Percentiles rank a stretch among this genome's conserved stretches.
Conservation (phyloP, 2,329 filamentous ascomycete species). For the Diaporthe sp. region DNA sequence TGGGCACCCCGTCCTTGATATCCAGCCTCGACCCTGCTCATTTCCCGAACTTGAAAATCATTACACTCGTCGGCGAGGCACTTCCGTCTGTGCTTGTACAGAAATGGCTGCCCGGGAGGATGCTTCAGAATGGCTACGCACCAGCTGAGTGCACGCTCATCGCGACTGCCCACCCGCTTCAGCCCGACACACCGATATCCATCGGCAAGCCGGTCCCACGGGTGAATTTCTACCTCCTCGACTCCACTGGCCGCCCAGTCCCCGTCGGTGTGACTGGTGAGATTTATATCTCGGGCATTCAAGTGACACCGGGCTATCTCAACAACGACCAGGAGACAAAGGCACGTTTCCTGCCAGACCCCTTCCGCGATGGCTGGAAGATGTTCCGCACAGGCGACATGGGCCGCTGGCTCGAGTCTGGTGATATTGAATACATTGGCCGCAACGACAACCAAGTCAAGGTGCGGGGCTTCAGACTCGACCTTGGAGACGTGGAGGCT, state of each 20-base stretch:
- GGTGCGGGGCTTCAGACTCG: neutral
- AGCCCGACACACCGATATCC: neutral
- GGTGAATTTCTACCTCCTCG: neutral
- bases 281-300: neutral
- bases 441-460: constrained; percentile 22
- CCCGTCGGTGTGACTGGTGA: neutral
- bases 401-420: constrained; percentile 12
- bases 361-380: neutral
- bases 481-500: constrained; percentile 1
- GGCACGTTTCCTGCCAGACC: neutral
- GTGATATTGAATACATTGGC: constrained; percentile 7
- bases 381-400: constrained; percentile 11
- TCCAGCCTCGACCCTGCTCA: neutral
- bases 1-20: neutral
- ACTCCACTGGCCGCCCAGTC: neutral
- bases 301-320: constrained; percentile 9
- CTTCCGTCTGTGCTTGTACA: neutral
- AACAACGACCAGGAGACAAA: neutral
- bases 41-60: neutral
- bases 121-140: neutral
- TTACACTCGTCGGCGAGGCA: constrained; percentile 1
- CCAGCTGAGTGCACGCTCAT: constrained; percentile 3
- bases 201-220: constrained; percentile 19
- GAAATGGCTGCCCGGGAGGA: constrained; percentile 10
- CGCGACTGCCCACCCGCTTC: neutral